Evolutionary conservation across 2,329 filamentous ascomycete species (phyloP).

Genomic region (Didymosphaeria variabile): DNA sequence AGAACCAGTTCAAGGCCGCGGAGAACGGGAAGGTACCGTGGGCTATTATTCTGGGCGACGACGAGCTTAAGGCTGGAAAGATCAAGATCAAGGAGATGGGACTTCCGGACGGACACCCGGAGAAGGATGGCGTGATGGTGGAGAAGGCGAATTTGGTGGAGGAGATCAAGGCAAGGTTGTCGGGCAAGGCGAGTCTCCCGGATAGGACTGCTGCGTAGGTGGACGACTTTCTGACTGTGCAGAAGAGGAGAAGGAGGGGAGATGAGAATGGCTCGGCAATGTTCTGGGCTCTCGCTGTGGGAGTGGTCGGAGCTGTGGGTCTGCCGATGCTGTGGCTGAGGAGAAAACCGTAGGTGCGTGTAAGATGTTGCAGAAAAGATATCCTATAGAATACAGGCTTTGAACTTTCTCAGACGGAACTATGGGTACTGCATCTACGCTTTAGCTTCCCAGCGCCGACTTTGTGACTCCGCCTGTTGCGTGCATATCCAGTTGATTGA

Average conservation of each 20-base stretch:
- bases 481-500: too few relatives aligned
- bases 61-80: conserved; percentile 83
- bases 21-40: conserved; percentile 83
- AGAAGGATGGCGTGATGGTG: conserved; percentile 87
- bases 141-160: conserved; percentile 68
- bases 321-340: conserved; percentile 3
- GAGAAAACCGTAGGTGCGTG: background rate
- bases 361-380: background rate
- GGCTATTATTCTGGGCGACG: conserved; percentile 88
- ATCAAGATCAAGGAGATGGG: conserved; percentile 89
- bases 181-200: conserved; percentile 27
- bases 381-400: conserved; percentile 2
- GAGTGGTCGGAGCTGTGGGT: background rate
- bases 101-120: conserved; percentile 80
- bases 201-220: conserved; percentile 16
- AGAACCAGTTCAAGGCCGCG: conserved; percentile 89
- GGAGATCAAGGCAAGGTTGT: conserved; percentile 67
- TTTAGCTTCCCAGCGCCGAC: too few relatives aligned
- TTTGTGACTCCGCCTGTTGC: too few relatives aligned
- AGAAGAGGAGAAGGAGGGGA: background rate
- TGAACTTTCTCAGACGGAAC: background rate
- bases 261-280: background rate
- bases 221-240: background rate
- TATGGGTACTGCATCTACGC: background rate
- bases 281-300: background rate